Conservation (phyloP, 1,139 yeast species). For the Wickerhamiella infanticola region DNA sequence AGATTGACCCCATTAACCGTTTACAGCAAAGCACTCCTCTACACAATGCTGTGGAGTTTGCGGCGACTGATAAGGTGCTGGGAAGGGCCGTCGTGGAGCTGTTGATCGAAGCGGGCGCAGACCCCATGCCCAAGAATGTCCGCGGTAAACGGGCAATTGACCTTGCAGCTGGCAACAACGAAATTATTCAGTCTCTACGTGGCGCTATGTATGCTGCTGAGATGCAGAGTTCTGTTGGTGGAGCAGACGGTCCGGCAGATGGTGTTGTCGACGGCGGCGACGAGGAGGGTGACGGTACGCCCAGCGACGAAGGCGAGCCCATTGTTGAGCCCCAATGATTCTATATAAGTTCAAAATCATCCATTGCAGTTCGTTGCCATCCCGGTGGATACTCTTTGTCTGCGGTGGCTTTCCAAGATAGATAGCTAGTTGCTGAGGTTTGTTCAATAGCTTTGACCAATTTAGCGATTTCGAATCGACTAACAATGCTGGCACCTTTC, state of each 20-base stretch:
- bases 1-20: slow-evolving; percentile 64
- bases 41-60: slow-evolving; percentile 68
- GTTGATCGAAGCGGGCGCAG: slow-evolving; percentile 83
- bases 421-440: not conserved
- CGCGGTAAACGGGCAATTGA: slow-evolving; percentile 63
- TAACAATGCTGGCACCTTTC: slow-evolving; percentile 4
- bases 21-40: slow-evolving; percentile 76
- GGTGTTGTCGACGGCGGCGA: slow-evolving; percentile 19
- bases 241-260: slow-evolving; percentile 26
- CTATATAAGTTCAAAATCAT: slow-evolving; percentile 7
- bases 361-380: slow-evolving; percentile 12
- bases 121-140: slow-evolving; percentile 46
- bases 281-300: slow-evolving; percentile 14
- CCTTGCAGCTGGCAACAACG: slow-evolving; percentile 35
- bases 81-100: slow-evolving; percentile 68
- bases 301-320: slow-evolving; percentile 3
- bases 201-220: slow-evolving; percentile 64
- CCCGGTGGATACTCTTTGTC: slow-evolving; percentile 8
- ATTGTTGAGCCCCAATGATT: not conserved
- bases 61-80: slow-evolving; percentile 68
- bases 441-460: not conserved
- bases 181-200: slow-evolving; percentile 47
- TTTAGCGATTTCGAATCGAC: not conserved
- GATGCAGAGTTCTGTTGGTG: slow-evolving; percentile 15
- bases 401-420: not conserved